Evolutionary conservation across 495 filamentous ascomycete species (phyloP).

Genomic region (Podospora tetraspora): DNA sequence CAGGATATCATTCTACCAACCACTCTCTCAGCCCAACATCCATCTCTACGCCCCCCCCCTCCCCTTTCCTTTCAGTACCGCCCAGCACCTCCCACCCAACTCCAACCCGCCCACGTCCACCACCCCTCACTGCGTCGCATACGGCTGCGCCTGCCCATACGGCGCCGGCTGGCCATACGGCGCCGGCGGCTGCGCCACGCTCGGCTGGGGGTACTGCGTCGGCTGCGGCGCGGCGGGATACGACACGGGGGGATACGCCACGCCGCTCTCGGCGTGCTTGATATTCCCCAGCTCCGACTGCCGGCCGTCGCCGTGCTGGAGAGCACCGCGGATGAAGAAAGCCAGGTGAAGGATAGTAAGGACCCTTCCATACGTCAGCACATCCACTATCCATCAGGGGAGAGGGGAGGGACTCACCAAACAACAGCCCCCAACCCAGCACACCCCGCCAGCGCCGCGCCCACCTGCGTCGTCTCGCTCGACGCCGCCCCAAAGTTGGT

Average conservation of each 20-base stretch:
- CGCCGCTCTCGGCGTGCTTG: background rate
- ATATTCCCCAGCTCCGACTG: constrained; percentile 33
- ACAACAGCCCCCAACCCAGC: constrained; percentile 38
- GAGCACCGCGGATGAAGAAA: constrained; percentile 32
- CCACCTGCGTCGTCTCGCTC: constrained; percentile 16
- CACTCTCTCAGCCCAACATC: background rate
- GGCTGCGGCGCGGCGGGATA: constrained; percentile 1
- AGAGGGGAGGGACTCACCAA: constrained; percentile 25
- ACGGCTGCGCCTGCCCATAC: background rate
- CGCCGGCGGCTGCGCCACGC: background rate
- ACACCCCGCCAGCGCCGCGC: constrained; percentile 30
- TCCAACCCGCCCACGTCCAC: background rate
- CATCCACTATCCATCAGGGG: too few relatives aligned
- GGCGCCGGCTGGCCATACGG: background rate
- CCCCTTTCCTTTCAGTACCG: too few relatives aligned
- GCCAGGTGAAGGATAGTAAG: constrained; percentile 32
- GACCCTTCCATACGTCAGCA: constrained; percentile 17
- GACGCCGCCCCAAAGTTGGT: background rate
- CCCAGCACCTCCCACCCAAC: too few relatives aligned
- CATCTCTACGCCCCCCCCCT: too few relatives aligned
- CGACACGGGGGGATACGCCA: constrained; percentile 8
- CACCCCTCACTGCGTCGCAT: background rate
- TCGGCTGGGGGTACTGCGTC: constrained; percentile 14
- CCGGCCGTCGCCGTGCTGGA: constrained; percentile 17
- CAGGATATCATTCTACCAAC: background rate